Evolutionary conservation across 2,329 filamentous ascomycete genomes (phyloP).

Genomic region (Sclerotinia trifoliorum): DNA sequence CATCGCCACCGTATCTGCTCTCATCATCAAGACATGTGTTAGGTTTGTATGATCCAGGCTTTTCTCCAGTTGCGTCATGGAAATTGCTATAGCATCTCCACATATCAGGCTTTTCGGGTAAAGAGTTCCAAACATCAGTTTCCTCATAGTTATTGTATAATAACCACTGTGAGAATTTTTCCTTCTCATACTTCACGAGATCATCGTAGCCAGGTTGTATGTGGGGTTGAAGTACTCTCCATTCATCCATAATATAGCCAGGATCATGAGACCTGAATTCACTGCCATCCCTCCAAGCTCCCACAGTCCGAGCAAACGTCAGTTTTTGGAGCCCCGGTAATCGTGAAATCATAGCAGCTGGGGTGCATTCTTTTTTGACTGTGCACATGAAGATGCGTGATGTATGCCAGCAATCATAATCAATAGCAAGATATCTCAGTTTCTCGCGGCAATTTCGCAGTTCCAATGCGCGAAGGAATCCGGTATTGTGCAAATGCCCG

Average conservation of each 20-base stretch:
- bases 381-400: not conserved
- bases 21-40: not conserved
- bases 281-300: slow-evolving; percentile 5
- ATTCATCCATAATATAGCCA: not conserved
- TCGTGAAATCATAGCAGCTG: slow-evolving; percentile 1
- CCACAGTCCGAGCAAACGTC: not conserved
- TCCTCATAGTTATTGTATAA: not conserved
- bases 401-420: slow-evolving; percentile 1
- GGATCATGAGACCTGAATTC: not conserved
- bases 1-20: not conserved
- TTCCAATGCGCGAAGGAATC: slow-evolving; percentile 20
- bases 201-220: not conserved
- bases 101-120: not conserved
- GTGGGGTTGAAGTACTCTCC: not conserved
- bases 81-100: not conserved
- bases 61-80: not conserved
- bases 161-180: not conserved
- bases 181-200: not conserved
- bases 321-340: slow-evolving; percentile 1
- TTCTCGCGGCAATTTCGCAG: slow-evolving; percentile 3
- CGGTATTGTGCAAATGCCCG: slow-evolving; percentile 21
- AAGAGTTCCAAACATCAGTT: not conserved
- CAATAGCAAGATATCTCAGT: not conserved
- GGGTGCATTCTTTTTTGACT: not conserved
- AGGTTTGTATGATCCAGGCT: not conserved